phyloP scores from a whole-genome alignment of 2,329 filamentous ascomycete genomes.

The Ophiocordyceps camponoti-rufipedis region DNA sequence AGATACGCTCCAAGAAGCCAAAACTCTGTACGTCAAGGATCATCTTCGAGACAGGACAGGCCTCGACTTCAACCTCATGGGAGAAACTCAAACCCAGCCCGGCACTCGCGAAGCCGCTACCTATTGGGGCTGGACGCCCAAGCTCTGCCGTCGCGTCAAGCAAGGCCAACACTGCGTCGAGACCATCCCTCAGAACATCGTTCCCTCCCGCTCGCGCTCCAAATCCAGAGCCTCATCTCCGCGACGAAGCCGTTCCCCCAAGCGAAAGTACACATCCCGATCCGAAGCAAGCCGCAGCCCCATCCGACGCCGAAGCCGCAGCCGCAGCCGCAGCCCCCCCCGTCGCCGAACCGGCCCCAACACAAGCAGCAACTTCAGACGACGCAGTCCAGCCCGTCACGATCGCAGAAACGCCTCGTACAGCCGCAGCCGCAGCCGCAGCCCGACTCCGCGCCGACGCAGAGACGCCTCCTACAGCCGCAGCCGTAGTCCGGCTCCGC shows the following conservation, averaged over 20 bases:
- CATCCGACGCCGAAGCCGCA: slow-evolving; percentile 12
- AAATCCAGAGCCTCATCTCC: slow-evolving; percentile 12
- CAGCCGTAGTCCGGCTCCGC: slow-evolving; percentile 8
- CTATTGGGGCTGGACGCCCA: slow-evolving; percentile 76
- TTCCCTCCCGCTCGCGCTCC: slow-evolving; percentile 12
- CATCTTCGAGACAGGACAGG: slow-evolving; percentile 26
- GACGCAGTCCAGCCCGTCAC: slow-evolving; percentile 8
- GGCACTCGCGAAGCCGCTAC: slow-evolving; percentile 16
- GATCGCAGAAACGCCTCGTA: neutral
- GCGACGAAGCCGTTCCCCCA: slow-evolving; percentile 4
- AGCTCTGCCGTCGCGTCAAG: slow-evolving; percentile 71
- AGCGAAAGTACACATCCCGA: slow-evolving; percentile 1
- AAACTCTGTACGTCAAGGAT: slow-evolving; percentile 45
- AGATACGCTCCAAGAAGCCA: slow-evolving; percentile 48
- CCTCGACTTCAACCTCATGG: slow-evolving; percentile 57
- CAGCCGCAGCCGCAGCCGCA: slow-evolving; percentile 14
- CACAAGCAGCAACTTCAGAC: neutral
- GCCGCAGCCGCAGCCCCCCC: slow-evolving; percentile 5
- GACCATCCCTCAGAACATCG: neutral
- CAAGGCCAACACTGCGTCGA: slow-evolving; percentile 17
- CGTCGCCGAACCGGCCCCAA: slow-evolving; percentile 1
- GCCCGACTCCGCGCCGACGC: slow-evolving; percentile 4
- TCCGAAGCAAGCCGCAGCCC: slow-evolving; percentile 12
- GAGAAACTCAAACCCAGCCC: slow-evolving; percentile 42
- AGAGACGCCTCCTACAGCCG: slow-evolving; percentile 8